Percentiles rank a stretch among this genome's conserved stretches.
Evolutionary conservation across 202 grass and related monocot genomes (phyloP).

Genomic region (Elaeis oleifera): DNA sequence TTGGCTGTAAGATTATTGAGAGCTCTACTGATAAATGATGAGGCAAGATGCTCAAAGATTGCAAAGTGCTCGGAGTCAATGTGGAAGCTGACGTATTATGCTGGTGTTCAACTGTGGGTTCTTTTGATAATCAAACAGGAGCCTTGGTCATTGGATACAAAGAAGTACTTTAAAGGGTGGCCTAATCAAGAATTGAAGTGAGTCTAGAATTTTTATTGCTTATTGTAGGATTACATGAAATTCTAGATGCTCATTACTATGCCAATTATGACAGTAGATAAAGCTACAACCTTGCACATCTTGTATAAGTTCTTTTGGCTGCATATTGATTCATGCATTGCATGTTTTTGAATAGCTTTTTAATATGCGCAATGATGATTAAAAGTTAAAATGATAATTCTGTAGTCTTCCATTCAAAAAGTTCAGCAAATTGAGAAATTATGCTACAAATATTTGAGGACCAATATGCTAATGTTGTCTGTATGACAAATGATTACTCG

Average conservation of each 20-base stretch:
- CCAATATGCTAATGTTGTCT: too few relatives aligned
- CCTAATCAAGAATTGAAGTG: slow-evolving; percentile 68
- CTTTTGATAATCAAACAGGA: slow-evolving; percentile 70
- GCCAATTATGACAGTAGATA: too few relatives aligned
- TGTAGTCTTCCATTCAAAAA: too few relatives aligned
- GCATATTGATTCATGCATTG: too few relatives aligned
- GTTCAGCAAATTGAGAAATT: too few relatives aligned
- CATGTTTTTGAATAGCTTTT: too few relatives aligned
- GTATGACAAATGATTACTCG: too few relatives aligned
- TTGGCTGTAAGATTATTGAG: slow-evolving; percentile 48
- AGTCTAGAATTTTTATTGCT: slow-evolving; percentile 21
- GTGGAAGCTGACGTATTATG: slow-evolving; percentile 97
- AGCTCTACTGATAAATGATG: slow-evolving; percentile 49
- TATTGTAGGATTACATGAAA: background rate
- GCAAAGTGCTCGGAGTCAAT: slow-evolving; percentile 91
- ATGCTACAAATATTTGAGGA: too few relatives aligned
- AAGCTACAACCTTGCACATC: too few relatives aligned
- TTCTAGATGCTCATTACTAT: background rate
- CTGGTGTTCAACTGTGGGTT: slow-evolving; percentile 72
- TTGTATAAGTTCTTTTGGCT: too few relatives aligned
- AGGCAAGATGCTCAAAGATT: slow-evolving; percentile 50
- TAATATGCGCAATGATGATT: too few relatives aligned
- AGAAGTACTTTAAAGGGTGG: slow-evolving; percentile 76
- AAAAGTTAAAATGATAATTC: too few relatives aligned
- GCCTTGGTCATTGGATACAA: slow-evolving; percentile 72